Conservation (phyloP, 306 rosid species). For the Cucurbita ficifolia region DNA sequence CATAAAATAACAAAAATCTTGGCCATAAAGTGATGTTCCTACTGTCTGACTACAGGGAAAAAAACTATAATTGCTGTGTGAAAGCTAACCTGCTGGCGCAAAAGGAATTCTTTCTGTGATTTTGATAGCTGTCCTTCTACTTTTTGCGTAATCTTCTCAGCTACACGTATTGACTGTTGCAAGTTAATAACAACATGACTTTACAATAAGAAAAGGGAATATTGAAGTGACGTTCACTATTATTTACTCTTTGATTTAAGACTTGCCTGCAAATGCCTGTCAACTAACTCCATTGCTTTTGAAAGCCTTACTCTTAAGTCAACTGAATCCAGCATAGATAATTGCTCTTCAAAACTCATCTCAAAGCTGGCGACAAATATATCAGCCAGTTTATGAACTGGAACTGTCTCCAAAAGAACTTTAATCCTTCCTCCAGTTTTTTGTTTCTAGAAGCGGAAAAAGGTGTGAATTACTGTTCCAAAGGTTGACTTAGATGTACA, state of each 20-base stretch:
- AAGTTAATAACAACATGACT: conserved; percentile 19
- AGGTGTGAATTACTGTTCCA: conserved; percentile 6
- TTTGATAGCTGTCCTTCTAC: conserved; percentile 97
- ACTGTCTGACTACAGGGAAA: background rate
- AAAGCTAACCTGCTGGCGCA: conserved; percentile 87
- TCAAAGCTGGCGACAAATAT: conserved; percentile 98
- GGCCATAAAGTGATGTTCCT: background rate
- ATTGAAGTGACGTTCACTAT: background rate
- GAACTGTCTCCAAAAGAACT: conserved; percentile 92
- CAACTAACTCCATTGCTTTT: conserved; percentile 92
- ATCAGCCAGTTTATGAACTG: conserved; percentile 94
- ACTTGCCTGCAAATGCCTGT: conserved; percentile 87
- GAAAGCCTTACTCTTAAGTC: conserved; percentile 89
- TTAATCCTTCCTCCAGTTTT: conserved; percentile 93
- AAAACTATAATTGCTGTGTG: conserved; percentile 8
- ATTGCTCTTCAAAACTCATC: conserved; percentile 94
- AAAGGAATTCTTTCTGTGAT: conserved; percentile 93
- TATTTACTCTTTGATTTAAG: background rate
- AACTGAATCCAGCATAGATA: conserved; percentile 85
- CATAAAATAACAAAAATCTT: background rate
- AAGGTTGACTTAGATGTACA: background rate
- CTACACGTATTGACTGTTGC: conserved; percentile 91
- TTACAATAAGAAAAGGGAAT: conserved; percentile 1
- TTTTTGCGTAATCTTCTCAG: conserved; percentile 95
- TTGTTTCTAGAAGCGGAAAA: conserved; percentile 57